phyloP scores from a whole-genome alignment of 1,284 basidiomycete species.

The Tremellales sp. region DNA sequence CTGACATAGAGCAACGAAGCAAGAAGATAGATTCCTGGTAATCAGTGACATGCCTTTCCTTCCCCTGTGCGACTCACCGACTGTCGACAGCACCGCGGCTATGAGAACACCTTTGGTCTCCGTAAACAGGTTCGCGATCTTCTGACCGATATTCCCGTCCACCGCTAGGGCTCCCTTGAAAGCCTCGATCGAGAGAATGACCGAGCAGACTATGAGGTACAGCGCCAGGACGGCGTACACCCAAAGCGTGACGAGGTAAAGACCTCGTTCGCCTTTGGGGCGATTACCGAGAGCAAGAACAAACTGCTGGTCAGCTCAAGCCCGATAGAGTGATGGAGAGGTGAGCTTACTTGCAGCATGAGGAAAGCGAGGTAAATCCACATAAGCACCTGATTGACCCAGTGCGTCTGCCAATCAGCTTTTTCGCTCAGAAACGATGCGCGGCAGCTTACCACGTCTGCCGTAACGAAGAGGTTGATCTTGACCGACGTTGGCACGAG shows the following conservation, averaged over 20 bases:
- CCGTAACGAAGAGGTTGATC: conserved; percentile 68
- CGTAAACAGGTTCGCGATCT: conserved; percentile 61
- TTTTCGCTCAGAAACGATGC: background rate
- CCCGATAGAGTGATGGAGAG: background rate
- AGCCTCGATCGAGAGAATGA: conserved; percentile 73
- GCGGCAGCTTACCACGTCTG: conserved; percentile 54
- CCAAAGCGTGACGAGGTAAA: conserved; percentile 72
- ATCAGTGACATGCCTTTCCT: conserved; percentile 35
- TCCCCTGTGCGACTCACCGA: conserved; percentile 51
- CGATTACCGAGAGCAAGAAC: conserved; percentile 92
- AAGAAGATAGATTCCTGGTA: conserved; percentile 63
- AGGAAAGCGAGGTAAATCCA: conserved; percentile 87
- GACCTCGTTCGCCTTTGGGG: conserved; percentile 84
- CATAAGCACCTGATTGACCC: conserved; percentile 77
- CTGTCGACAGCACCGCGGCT: conserved; percentile 82
- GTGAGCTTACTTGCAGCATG: conserved; percentile 54
- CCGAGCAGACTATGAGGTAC: conserved; percentile 78
- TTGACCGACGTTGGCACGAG: conserved; percentile 59
- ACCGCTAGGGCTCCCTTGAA: conserved; percentile 59
- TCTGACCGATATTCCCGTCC: conserved; percentile 47
- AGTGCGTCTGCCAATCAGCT: conserved; percentile 63
- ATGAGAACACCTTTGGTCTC: conserved; percentile 77
- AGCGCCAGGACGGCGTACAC: conserved; percentile 72
- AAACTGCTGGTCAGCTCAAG: conserved; percentile 56
- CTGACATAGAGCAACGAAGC: conserved; percentile 86